These are phyloP conservation scores for Penicillium polonicum DNA, from an alignment of 2,329 filamentous ascomycete species.

Conservation along the genomic window DNA sequence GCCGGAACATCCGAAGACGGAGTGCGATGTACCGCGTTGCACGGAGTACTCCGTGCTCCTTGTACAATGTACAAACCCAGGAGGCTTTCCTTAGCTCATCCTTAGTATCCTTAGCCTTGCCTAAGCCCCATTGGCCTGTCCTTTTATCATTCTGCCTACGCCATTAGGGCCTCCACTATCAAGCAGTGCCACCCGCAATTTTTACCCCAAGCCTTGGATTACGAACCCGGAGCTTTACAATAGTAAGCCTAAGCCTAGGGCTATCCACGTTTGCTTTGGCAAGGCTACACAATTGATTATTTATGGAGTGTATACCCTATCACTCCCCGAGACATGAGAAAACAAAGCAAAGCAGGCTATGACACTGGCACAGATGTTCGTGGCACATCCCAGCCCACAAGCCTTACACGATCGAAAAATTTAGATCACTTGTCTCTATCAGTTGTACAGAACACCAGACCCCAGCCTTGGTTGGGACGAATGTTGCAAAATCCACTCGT, in stretches of 20 bases:
- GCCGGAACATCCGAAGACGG: neutral
- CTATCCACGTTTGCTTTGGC: neutral
- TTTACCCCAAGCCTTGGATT: neutral
- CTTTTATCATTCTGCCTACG: constrained; percentile 9
- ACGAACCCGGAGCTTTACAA: neutral
- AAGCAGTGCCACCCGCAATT: constrained; percentile 1
- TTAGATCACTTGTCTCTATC: neutral
- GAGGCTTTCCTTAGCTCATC: neutral
- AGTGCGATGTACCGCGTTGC: neutral
- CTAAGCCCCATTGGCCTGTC: constrained; percentile 1
- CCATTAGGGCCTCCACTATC: neutral
- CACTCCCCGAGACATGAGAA: neutral
- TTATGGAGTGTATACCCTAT: neutral
- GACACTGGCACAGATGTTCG: neutral
- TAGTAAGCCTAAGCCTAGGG: neutral
- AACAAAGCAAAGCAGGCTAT: neutral
- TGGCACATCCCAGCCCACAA: neutral
- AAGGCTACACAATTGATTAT: constrained; percentile 7
- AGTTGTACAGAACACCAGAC: neutral
- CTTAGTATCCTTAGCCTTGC: neutral
- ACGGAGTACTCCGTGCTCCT: neutral
- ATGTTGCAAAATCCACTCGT: neutral
- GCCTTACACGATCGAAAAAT: neutral
- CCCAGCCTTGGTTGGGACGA: neutral
- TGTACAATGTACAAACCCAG: too few relatives aligned